These are phyloP conservation scores for Wickerhamiella vanderwaltii DNA, from an alignment of 805 yeast species.

Conservation along the genomic window DNA sequence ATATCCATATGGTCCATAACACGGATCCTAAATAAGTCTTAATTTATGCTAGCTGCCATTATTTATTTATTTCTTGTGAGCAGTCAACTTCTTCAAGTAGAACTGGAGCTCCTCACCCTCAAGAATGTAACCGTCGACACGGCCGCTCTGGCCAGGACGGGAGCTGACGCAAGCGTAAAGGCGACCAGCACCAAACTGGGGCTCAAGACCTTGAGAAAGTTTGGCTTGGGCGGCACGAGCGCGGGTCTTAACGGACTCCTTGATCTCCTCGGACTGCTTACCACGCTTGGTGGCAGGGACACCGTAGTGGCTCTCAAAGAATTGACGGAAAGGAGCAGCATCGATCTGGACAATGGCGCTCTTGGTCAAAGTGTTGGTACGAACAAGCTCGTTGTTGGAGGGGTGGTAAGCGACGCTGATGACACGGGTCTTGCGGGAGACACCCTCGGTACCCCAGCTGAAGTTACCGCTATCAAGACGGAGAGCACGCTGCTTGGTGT, in stretches of 20 bases:
- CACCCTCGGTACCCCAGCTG: slow-evolving; percentile 99
- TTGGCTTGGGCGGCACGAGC: slow-evolving; percentile 75
- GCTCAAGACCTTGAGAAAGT: slow-evolving; percentile 80
- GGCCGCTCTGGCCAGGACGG: slow-evolving; percentile 99
- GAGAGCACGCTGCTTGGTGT: slow-evolving; percentile 98
- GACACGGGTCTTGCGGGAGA: slow-evolving; percentile 97
- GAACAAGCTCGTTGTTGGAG: slow-evolving; percentile 98
- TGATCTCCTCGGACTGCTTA: slow-evolving; percentile 73
- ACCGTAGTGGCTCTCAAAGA: slow-evolving; percentile 99
- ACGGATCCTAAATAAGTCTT: too few relatives aligned
- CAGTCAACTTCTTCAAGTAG: slow-evolving; percentile 99
- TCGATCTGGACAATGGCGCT: slow-evolving; percentile 98
- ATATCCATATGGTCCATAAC: too few relatives aligned
- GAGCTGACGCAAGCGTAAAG: slow-evolving; percentile 97
- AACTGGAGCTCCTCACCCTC: slow-evolving; percentile 99
- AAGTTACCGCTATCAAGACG: slow-evolving; percentile 88
- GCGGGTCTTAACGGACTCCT: slow-evolving; percentile 48
- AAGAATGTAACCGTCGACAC: slow-evolving; percentile 99
- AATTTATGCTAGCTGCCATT: slow-evolving; percentile 13
- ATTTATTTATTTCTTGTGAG: slow-evolving; percentile 71
- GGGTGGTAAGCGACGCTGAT: slow-evolving; percentile 98
- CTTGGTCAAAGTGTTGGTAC: slow-evolving; percentile 99
- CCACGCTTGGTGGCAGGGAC: slow-evolving; percentile 38
- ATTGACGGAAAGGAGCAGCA: slow-evolving; percentile 99
- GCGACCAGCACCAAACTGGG: slow-evolving; percentile 98